Conservation (phyloP, 2,329 filamentous ascomycete species). For the Fusarium newnesense region DNA sequence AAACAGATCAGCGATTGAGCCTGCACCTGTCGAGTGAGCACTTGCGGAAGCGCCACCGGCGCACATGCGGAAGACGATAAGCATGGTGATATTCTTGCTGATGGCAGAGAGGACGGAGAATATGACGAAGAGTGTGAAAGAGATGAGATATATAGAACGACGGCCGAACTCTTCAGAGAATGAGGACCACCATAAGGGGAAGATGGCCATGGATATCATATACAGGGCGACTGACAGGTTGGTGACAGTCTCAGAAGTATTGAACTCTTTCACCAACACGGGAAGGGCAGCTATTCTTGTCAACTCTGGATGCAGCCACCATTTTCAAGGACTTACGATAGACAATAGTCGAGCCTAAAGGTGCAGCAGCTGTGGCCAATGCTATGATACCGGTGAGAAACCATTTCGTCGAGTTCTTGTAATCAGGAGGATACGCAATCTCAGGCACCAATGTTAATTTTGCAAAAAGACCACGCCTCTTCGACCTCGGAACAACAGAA, state of each 20-base stretch:
- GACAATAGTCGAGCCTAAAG: conserved; percentile 86
- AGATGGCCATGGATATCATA: conserved; percentile 85
- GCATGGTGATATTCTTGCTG: conserved; percentile 76
- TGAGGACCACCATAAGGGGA: conserved; percentile 87
- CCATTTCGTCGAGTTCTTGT: conserved; percentile 82
- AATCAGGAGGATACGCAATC: conserved; percentile 79
- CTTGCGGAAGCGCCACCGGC: conserved; percentile 81
- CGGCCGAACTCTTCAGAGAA: conserved; percentile 80
- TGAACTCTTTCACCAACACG: conserved; percentile 69
- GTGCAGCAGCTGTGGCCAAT: conserved; percentile 79
- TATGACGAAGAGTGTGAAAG: conserved; percentile 76
- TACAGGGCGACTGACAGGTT: conserved; percentile 83
- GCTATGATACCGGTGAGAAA: conserved; percentile 82
- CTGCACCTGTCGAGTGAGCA: conserved; percentile 84
- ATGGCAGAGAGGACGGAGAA: conserved; percentile 77
- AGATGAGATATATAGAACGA: conserved; percentile 80
- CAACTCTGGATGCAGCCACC: neutral
- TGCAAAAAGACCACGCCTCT: conserved; percentile 77
- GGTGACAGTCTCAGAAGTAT: conserved; percentile 71
- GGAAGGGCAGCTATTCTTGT: conserved; percentile 69
- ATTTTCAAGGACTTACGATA: conserved; percentile 69
- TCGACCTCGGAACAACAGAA: conserved; percentile 55
- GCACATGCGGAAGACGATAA: conserved; percentile 79
- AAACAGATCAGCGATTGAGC: conserved; percentile 86
- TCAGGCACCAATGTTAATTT: conserved; percentile 80